Evolutionary conservation across 805 yeast species (phyloP).

Genomic region (Yarrowia yakushimensis): DNA sequence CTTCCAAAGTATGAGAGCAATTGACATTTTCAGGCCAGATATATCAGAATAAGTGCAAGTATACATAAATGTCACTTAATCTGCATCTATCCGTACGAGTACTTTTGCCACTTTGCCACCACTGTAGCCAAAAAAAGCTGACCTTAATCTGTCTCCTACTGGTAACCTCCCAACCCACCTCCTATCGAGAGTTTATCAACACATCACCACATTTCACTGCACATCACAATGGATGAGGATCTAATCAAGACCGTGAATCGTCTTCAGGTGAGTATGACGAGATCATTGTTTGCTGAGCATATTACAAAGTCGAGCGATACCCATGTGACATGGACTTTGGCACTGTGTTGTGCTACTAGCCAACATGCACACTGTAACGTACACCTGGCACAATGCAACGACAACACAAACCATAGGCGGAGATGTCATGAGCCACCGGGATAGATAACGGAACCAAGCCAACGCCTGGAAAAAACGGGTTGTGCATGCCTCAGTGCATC

Average conservation of each 20-base stretch:
- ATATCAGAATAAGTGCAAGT: too few species aligned
- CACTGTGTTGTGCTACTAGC: not conserved
- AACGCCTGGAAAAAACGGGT: too few species aligned
- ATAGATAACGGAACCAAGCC: too few species aligned
- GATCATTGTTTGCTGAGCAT: not conserved
- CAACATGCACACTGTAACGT: not conserved
- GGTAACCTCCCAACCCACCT: conserved; percentile 19
- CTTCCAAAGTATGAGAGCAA: too few species aligned
- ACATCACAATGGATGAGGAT: conserved; percentile 60
- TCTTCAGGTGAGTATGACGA: conserved; percentile 41
- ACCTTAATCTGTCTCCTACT: conserved; percentile 15
- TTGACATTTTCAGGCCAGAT: not conserved
- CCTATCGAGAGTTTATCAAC: conserved; percentile 24
- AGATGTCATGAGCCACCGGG: too few species aligned
- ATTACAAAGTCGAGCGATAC: not conserved
- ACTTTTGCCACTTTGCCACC: conserved; percentile 3
- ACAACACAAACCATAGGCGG: not conserved
- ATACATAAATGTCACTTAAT: not conserved
- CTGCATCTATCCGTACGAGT: not conserved
- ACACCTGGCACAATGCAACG: not conserved
- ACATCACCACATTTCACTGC: conserved; percentile 15
- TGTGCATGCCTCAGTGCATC: too few species aligned
- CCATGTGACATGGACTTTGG: not conserved
- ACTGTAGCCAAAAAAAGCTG: not conserved
- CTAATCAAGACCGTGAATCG: conserved; percentile 82